Evolutionary conservation across 257 asterid species (phyloP), one percentile per base, ranked within the genome.

Genomic region (Schizonepeta tenuifolia): DNA sequence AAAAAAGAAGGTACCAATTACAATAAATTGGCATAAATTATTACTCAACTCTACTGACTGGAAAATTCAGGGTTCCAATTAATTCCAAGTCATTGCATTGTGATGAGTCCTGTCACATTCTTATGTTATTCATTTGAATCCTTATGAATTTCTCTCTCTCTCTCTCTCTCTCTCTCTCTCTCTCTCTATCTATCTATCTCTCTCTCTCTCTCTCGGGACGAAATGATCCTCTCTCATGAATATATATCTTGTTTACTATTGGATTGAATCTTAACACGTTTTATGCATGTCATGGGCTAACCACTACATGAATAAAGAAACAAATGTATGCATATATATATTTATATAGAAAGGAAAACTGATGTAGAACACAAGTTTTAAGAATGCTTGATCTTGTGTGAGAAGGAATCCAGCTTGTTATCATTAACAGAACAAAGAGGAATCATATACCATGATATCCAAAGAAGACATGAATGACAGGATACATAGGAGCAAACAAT

Each of bases 371-470:
- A 22, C 0, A 64, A 64, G 69, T 21, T 64, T 41, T 41, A 41
- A 9, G 14, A 26, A 65, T 24, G 51, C 15, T 65, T 14, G 5
- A 44, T 41, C 22, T 22, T 21, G 14, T 40, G 54, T 38, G 7
- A 18, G 67, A 63, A 63, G 69, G 69, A 64, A 64, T 64, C 67
- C 6, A n/a, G 12, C 6, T 31, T 31, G 4, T 28, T 31, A 20
- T 63, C 51, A 35, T 63, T 38, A 62, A 62, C 18, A 18, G 10
- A 38, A 1, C 6, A 31, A 11, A 21, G 18, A 62, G 33, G 18
- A 38, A 18, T 61, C 35, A 38, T 36, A 35, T 15, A 56, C 62
- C 12, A 33, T 60, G 46, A 2, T 55, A 24, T 24, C 36, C 36
- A 31, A 21, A 54, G 14, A 55, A 9, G 61, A 22, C 20, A 28